Conservation (phyloP, 352 stramenopile species). For the Globisporangium middletonii region DNA sequence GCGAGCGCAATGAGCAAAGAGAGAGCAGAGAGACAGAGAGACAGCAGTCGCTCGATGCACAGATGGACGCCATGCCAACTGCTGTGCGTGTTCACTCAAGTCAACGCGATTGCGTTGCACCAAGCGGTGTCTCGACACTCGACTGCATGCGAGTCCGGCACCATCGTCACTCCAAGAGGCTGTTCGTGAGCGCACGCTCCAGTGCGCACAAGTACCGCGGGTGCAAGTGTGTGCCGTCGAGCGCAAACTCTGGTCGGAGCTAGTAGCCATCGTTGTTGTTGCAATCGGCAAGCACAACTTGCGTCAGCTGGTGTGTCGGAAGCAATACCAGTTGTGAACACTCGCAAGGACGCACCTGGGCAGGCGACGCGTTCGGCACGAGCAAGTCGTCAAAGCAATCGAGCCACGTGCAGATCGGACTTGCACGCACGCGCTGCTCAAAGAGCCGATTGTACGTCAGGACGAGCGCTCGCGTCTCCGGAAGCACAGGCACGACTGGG, state of each 20-base stretch:
- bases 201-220: constrained; percentile 57
- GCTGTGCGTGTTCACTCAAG: too few species aligned
- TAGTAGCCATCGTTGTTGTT: constrained; percentile 7
- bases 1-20: too few species aligned
- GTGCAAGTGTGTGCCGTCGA: constrained; percentile 87
- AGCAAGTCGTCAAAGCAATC: constrained; percentile 88
- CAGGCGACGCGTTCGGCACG: constrained; percentile 25
- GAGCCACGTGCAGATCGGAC: constrained; percentile 69
- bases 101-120: too few species aligned
- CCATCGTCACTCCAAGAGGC: too few species aligned
- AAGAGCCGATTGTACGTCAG: constrained; percentile 82
- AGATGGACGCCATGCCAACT: too few species aligned
- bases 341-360: constrained; percentile 26
- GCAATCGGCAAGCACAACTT: too few species aligned
- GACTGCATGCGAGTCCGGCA: too few species aligned
- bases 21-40: too few species aligned
- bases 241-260: constrained; percentile 39
- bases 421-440: constrained; percentile 27
- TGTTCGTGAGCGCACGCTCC: constrained; percentile 23
- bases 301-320: background rate
- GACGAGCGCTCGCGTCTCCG: constrained; percentile 83
- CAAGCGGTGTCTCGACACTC: too few species aligned
- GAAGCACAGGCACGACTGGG: constrained; percentile 83
- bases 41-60: too few species aligned
- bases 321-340: background rate